Base-by-base conservation (phyloP, 2,329 filamentous ascomycete species). In the Claviceps arundinis region DNA sequence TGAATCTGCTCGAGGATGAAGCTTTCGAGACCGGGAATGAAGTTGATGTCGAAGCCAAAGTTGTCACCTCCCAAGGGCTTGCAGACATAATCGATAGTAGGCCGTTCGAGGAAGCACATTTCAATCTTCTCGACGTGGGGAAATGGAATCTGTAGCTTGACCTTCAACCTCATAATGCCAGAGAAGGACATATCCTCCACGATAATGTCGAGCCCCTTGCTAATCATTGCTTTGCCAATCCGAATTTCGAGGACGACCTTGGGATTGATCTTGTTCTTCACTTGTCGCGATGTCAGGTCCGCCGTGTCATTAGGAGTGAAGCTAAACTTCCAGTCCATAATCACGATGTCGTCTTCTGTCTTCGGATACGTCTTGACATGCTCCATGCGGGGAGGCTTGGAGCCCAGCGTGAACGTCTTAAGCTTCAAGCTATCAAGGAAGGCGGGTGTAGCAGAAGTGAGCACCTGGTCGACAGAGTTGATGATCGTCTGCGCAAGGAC, bases 251-350 rank as follows among this genome's bases (percentile, higher is more conserved):
- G 80, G 11, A 97, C 88, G 53, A 98, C 77, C 71, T 97, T 98
- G 52, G 93, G 93, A 64, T 98, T 97, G 68, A 97, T 80, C 74
- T 95, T 96, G 74, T 90, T 89, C 74, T 87, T 91, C 63, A 96
- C 71, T 67, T 98, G 93, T 55, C 85, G 82, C 2, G 84, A 75
- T 2, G 93, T 98, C 78, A 98, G 81, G 67, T 98, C 93, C 58
- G 87, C 83, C 2, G 81, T 87, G 67, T 98, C 94, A 59, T 93
- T 97, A 37, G 93, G 93, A 0, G 88, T 97, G 72, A 98, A 98
- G 75, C 91, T 97, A 70, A 98, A 98, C 63, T 95, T 95, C 93
- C 93, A 98, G 66, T 98, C 93, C 93, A 98, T 98, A 62, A 97
- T 80, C 43, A 98, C 89, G 54, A 90, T 84, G 64, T 98, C 93